Evolutionary conservation across 208 protist species (phyloP), one percentile per base, ranked within the genome.

Genomic region (Leishmania gerbilli): DNA sequence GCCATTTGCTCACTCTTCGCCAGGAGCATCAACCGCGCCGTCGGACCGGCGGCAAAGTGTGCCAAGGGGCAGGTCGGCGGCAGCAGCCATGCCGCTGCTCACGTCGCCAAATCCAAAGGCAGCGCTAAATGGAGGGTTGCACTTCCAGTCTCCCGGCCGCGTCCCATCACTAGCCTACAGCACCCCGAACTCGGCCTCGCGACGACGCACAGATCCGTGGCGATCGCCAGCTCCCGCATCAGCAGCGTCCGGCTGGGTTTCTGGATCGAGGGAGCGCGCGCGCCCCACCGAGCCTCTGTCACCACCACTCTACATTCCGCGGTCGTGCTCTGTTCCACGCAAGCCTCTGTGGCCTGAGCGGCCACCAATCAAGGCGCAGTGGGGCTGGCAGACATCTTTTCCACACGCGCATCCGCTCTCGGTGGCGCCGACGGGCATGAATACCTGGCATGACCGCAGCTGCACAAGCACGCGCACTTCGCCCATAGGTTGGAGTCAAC

Each of bases 81-180:
- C 76, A 19, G 15, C 24, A 65, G 34, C 65, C 53, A 15, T 34
- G 40, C 65, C 65, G 65, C 65, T 37, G 15, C 69, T 74, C 24
- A 34, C 53, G 58, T 62, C 60, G 9, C 71, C 71, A 1, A 81
- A 67, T n/a, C 62, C 76, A 15, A 77, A 75, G 67, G 58, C 74
- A 31, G 71, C 74, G 34, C 55, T 64, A 37, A 67, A 76, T 40
- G 84, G 74, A 51, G 76, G 60, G 47, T 71, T 88, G 56, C 76
- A 74, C 21, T 88, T 84, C 56, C 45, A 79, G 58, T 88, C 84
- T 1, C 84, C 84, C 11, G 77, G 64, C 8, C 80, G 79, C 21
- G 77, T 88, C 21, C 84, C 84, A 34, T 85, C 80, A 67, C 76
- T 88, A 68, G 81, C 77, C 24, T 88, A 88, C 84, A 88, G 80